Evolutionary conservation across 176 grass and related monocot genomes (phyloP).

Genomic region (Rhynchospora pubera): DNA sequence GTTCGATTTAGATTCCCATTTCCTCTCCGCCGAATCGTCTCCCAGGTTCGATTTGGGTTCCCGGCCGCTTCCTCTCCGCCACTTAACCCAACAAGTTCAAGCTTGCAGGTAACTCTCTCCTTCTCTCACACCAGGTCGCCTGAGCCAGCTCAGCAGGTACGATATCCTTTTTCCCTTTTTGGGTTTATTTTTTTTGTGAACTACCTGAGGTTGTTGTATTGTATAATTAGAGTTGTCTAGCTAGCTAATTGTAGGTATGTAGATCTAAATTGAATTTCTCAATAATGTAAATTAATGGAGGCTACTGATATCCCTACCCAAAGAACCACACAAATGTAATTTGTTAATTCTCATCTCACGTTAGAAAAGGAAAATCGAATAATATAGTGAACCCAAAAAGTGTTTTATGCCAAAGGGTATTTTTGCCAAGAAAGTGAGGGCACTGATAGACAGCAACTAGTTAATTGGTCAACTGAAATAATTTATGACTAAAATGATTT

Average conservation of each 20-base stretch:
- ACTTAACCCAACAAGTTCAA: too few species aligned
- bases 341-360: too few species aligned
- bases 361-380: too few species aligned
- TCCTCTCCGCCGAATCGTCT: too few species aligned
- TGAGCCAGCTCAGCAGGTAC: constrained; percentile 40
- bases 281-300: not conserved
- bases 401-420: too few species aligned
- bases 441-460: not conserved
- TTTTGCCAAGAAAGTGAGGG: not conserved
- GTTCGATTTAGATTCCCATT: too few species aligned
- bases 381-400: too few species aligned
- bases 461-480: not conserved
- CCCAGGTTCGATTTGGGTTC: too few species aligned
- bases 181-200: not conserved
- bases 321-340: too few species aligned
- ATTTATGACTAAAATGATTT: not conserved
- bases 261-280: not conserved
- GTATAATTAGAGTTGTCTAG: not conserved
- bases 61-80: too few species aligned
- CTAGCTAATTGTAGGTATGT: not conserved
- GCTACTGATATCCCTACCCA: too few species aligned
- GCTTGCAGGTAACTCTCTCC: too few species aligned
- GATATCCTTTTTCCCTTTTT: not conserved
- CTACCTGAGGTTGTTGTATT: not conserved
- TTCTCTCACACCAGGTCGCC: constrained; percentile 41